Evolutionary conservation across 805 yeast species (phyloP).

Genomic region (Kazachstania taianensis): DNA sequence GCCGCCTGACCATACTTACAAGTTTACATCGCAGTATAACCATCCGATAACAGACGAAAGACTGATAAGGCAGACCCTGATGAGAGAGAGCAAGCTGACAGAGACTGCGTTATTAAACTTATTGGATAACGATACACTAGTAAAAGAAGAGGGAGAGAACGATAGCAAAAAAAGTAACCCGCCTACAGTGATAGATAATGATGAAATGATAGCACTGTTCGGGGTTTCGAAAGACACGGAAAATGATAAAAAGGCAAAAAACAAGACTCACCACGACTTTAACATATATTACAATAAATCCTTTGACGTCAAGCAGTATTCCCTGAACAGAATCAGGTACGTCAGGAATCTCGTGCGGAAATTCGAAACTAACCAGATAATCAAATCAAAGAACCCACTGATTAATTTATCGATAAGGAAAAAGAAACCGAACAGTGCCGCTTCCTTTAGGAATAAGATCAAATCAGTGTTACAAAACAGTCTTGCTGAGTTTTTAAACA

Average conservation of each 20-base stretch:
- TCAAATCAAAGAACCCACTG: conserved; percentile 21
- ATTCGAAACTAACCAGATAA: conserved; percentile 17
- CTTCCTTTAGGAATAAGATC: conserved; percentile 1
- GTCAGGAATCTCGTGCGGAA: conserved; percentile 28
- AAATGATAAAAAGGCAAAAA: conserved; percentile 1
- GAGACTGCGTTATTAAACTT: conserved; percentile 54
- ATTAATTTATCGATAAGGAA: conserved; percentile 13
- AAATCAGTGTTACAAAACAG: background rate
- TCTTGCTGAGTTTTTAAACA: conserved; percentile 10
- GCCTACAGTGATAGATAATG: background rate
- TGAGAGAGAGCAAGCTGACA: conserved; percentile 71
- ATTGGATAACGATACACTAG: background rate
- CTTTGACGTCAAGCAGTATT: conserved; percentile 51
- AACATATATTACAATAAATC: conserved; percentile 11
- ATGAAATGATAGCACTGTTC: conserved; percentile 3
- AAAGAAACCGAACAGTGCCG: background rate
- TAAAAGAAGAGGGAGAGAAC: background rate
- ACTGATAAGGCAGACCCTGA: conserved; percentile 57
- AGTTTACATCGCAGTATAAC: conserved; percentile 60
- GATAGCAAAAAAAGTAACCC: too few relatives aligned
- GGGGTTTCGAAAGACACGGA: background rate
- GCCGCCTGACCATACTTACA: conserved; percentile 91
- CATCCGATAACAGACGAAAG: conserved; percentile 59
- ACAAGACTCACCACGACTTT: background rate
- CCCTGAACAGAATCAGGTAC: conserved; percentile 35